Percentiles rank a stretch among this genome's conserved stretches.
These are phyloP conservation scores for Staphylotrichum tortipilum DNA, from an alignment of 495 filamentous ascomycete species.

Conservation along the genomic window DNA sequence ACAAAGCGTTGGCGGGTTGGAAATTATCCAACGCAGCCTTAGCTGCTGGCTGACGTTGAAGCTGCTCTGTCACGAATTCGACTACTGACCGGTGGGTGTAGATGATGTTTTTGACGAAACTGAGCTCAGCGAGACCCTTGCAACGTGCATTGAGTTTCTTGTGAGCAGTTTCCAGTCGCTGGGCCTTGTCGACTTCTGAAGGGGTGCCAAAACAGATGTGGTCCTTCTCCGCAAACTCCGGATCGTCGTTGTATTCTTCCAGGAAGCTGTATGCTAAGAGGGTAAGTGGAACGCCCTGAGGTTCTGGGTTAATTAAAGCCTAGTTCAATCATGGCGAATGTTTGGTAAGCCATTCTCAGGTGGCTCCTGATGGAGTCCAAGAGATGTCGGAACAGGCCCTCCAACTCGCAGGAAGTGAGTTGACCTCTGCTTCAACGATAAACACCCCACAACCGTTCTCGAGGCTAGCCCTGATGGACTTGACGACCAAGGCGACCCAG, in stretches of 20 bases:
- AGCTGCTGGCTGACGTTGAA: too few species aligned
- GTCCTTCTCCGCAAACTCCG: background rate
- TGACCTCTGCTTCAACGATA: background rate
- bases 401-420: background rate
- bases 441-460: background rate
- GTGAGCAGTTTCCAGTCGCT: background rate
- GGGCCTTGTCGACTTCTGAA: background rate
- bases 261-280: background rate
- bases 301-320: background rate
- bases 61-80: too few species aligned
- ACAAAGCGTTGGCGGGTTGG: background rate
- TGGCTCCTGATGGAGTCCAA: background rate
- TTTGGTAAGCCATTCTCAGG: background rate
- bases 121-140: background rate
- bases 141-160: background rate
- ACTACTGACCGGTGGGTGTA: too few species aligned
- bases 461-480: background rate
- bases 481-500: constrained; percentile 3
- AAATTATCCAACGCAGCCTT: too few species aligned
- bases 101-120: too few species aligned
- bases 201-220: background rate
- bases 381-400: background rate
- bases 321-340: background rate
- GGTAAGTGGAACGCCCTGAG: background rate
- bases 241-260: background rate